Conservation (phyloP, 495 filamentous ascomycete species). For the Neurospora sublineolata region DNA sequence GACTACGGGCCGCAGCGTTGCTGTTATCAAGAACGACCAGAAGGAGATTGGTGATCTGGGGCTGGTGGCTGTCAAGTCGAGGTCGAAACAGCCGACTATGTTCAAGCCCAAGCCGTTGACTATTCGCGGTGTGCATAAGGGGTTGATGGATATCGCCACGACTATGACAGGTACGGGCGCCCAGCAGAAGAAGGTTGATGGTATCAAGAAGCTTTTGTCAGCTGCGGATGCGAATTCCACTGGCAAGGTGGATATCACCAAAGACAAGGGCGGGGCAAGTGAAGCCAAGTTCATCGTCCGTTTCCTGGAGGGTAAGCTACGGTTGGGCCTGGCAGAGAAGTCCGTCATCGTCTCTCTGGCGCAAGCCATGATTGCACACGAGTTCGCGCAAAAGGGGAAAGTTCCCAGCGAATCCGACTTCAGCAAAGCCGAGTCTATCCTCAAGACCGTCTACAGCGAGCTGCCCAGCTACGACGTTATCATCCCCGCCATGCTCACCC, state of each 20-base stretch:
- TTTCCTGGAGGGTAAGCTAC: slow-evolving; percentile 85
- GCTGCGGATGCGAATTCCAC: slow-evolving; percentile 62
- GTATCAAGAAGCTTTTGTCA: slow-evolving; percentile 88
- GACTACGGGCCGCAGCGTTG: slow-evolving; percentile 74
- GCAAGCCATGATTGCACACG: slow-evolving; percentile 77
- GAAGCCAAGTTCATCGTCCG: slow-evolving; percentile 91
- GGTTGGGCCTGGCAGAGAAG: slow-evolving; percentile 84
- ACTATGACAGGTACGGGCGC: slow-evolving; percentile 67
- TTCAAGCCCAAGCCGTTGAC: slow-evolving; percentile 92
- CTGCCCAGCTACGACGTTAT: slow-evolving; percentile 93
- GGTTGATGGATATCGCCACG: slow-evolving; percentile 78
- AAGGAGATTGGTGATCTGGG: slow-evolving; percentile 93
- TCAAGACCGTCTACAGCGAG: slow-evolving; percentile 91
- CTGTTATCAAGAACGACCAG: slow-evolving; percentile 85
- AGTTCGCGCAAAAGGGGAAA: slow-evolving; percentile 53
- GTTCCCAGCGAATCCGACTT: slow-evolving; percentile 61
- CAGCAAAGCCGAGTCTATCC: slow-evolving; percentile 66
- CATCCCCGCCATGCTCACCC: slow-evolving; percentile 73
- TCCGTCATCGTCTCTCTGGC: slow-evolving; percentile 81
- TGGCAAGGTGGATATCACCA: slow-evolving; percentile 76
- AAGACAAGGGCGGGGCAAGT: slow-evolving; percentile 86
- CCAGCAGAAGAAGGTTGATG: slow-evolving; percentile 80
- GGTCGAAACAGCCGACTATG: slow-evolving; percentile 90
- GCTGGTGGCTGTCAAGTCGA: slow-evolving; percentile 86
- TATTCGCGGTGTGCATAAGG: slow-evolving; percentile 74